Base-by-base conservation (phyloP, 192 early-diverging fungal species). In the Coemansia sp. region DNA sequence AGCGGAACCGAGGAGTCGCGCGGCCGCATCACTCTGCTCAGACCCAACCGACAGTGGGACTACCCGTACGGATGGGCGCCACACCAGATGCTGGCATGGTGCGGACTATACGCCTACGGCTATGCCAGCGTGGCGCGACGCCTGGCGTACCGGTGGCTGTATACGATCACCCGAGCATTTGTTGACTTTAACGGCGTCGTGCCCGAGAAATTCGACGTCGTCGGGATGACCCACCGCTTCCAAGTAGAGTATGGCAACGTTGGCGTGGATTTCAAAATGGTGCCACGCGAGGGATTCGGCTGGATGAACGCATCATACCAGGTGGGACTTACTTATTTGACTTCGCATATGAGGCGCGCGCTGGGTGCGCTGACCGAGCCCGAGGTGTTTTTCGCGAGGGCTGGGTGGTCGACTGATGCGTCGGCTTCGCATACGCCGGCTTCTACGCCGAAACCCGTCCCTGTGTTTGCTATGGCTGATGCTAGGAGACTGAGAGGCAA, bases 231-330 rank as follows among this genome's bases (percentile, higher is more conserved):
- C 20, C 97, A 99, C 74, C 84, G 85, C 32, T 89, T 98, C 22
- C 78, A 96, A 56, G 96, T 98, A 12, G 97, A 99, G 82, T 98
- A 98, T 63, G 96, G 96, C 34, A 97, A 97, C 62, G 95, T 98
- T 0, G 97, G 97, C 3, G 76, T 87, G 0, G 96, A 98, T 70
- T 98, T 98, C 84, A 92, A 94, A 77, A 92, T 86, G 73, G 91
- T 98, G 20, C 91, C 94, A 0, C 86, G 93, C 6, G 97, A 98
- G 84, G 97, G 97, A 13, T 98, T 98, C 80, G 97, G 97, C 12
- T 98, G 97, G 97, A 98, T 98, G 97, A 98, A 98, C 67, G 92
- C 95, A 7, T 90, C 87, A 30, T 90, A 89, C 75, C 90, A 94
- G 78, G 86, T 94, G 7, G 95, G 95, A 16, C 73, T 95, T 35